Evolutionary conservation across 2,329 filamentous ascomycete genomes (phyloP).

Genomic region (Trichoderma sp.): DNA sequence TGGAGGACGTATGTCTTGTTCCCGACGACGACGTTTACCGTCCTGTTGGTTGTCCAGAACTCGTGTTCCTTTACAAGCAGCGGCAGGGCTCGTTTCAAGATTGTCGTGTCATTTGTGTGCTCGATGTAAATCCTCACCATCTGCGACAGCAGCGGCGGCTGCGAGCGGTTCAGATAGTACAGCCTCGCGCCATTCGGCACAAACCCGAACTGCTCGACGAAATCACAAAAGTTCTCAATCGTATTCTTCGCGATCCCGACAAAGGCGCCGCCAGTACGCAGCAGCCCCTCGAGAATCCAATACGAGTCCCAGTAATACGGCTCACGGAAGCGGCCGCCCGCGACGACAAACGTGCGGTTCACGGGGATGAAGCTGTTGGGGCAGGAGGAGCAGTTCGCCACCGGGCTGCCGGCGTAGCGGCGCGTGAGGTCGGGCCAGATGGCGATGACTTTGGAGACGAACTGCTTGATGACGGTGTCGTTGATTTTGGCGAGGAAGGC

Average conservation of each 20-base stretch:
- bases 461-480: conserved; percentile 57
- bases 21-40: conserved; percentile 47
- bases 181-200: conserved; percentile 65
- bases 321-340: conserved; percentile 67
- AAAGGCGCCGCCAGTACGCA: conserved; percentile 62
- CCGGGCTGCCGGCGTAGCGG: conserved; percentile 51
- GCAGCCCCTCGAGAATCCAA: conserved; percentile 64
- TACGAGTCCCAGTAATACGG: conserved; percentile 71
- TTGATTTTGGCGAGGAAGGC: conserved; percentile 56
- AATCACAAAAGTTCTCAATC: conserved; percentile 67
- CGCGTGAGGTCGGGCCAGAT: conserved; percentile 69
- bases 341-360: conserved; percentile 66
- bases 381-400: conserved; percentile 54
- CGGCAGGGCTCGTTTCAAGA: conserved; percentile 59
- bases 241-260: conserved; percentile 62
- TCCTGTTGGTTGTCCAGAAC: conserved; percentile 61
- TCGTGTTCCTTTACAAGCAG: conserved; percentile 61
- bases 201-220: conserved; percentile 62
- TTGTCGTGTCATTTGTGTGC: conserved; percentile 60
- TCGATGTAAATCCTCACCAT: conserved; percentile 65
- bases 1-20: conserved; percentile 53
- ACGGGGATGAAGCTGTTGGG: conserved; percentile 64
- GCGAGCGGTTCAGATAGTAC: conserved; percentile 67
- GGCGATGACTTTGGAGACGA: conserved; percentile 60
- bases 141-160: conserved; percentile 62